phyloP scores from a whole-genome alignment of 441 rosid species.

The Erodium trifolium region DNA sequence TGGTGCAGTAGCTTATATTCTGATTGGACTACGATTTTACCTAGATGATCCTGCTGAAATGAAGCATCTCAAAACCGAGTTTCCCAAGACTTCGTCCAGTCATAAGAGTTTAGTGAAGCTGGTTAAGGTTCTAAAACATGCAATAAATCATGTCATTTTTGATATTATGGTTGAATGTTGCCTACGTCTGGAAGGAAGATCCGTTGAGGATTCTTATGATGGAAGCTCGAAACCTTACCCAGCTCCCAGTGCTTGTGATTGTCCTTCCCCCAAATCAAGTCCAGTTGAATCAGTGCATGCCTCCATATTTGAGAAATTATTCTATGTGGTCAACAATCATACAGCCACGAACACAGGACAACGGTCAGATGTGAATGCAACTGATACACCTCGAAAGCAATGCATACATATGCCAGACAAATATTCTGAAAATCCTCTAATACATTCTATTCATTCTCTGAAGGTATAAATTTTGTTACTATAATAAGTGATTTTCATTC shows the following conservation, averaged over 20 bases:
- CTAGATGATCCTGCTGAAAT: constrained; percentile 97
- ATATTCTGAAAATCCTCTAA: not conserved
- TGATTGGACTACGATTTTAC: constrained; percentile 89
- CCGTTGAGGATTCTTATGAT: constrained; percentile 49
- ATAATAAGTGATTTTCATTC: not conserved
- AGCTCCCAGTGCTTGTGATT: constrained; percentile 19
- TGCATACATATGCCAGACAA: not conserved
- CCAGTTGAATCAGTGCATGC: not conserved
- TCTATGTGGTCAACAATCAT: not conserved
- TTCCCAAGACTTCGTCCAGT: constrained; percentile 85
- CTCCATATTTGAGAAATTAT: constrained; percentile 8
- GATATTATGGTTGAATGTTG: constrained; percentile 99
- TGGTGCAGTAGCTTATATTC: constrained; percentile 96
- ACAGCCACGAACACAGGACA: not conserved
- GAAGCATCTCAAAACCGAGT: constrained; percentile 91
- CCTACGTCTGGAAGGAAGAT: constrained; percentile 79
- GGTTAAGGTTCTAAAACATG: constrained; percentile 97
- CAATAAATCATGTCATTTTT: constrained; percentile 85
- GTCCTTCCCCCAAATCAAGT: not conserved
- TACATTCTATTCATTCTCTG: not conserved
- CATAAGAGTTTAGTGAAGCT: constrained; percentile 96
- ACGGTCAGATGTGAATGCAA: not conserved
- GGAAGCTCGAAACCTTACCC: constrained; percentile 42
- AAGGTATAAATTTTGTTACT: not conserved
- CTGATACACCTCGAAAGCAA: constrained; percentile 2